Percentiles rank a stretch among this genome's conserved stretches.
These are phyloP conservation scores for Citrullus mucosospermus DNA, from an alignment of 306 rosid genomes.

Conservation along the genomic window DNA sequence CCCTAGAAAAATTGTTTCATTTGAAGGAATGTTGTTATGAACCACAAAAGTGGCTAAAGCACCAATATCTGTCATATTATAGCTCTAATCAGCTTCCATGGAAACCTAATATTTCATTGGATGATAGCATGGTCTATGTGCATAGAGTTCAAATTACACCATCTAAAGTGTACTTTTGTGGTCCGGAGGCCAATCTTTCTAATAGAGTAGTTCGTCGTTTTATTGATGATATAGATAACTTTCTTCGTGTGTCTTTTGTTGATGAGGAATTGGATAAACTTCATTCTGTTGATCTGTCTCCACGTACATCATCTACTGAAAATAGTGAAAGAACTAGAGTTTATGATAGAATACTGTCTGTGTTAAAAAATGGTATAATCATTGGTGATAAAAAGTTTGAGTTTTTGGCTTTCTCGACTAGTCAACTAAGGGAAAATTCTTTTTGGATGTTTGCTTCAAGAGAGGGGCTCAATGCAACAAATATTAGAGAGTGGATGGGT, in stretches of 20 bases:
- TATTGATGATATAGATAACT: conserved; percentile 18
- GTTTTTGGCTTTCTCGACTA: conserved; percentile 28
- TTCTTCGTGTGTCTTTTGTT: conserved; percentile 27
- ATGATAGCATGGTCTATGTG: conserved; percentile 18
- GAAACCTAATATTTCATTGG: not conserved
- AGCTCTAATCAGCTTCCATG: not conserved
- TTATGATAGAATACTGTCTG: conserved; percentile 18
- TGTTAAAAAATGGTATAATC: conserved; percentile 19
- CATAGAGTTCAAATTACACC: conserved; percentile 27
- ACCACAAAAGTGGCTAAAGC: not conserved
- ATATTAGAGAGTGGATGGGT: conserved; percentile 33
- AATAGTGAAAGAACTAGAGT: conserved; percentile 10
- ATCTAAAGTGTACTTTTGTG: conserved; percentile 23
- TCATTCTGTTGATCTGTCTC: conserved; percentile 9
- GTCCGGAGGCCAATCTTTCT: conserved; percentile 33
- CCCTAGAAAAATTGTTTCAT: conserved; percentile 17
- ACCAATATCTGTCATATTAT: not conserved
- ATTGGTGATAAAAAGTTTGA: conserved; percentile 32
- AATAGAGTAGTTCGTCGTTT: conserved; percentile 20
- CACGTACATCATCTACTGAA: not conserved
- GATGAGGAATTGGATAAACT: conserved; percentile 32
- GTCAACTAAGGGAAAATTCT: conserved; percentile 23
- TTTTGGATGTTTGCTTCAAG: conserved; percentile 44
- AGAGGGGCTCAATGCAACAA: conserved; percentile 17
- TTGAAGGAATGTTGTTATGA: conserved; percentile 4